Percentiles rank a stretch among this genome's conserved stretches.
Evolutionary conservation across 2,329 filamentous ascomycete genomes (phyloP).

Genomic region (Verticillium nubilum): DNA sequence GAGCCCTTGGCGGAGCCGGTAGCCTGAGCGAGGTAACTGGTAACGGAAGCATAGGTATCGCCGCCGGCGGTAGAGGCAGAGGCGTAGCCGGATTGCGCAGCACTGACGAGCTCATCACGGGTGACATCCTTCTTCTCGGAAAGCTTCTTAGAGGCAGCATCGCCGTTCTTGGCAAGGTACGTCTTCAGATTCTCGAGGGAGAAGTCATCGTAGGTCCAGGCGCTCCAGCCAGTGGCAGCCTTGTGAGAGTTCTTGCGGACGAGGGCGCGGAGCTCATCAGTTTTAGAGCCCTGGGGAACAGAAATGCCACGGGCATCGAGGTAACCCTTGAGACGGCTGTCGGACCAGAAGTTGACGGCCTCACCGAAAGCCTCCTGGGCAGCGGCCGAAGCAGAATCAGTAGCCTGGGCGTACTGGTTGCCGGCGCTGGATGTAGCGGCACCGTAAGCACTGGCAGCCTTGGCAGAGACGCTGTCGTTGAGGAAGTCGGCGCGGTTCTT

Average conservation of each 20-base stretch:
- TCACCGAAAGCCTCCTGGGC: conserved; percentile 62
- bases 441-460: conserved; percentile 57
- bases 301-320: conserved; percentile 73
- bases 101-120: conserved; percentile 67
- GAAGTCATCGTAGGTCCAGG: conserved; percentile 78
- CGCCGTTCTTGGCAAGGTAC: conserved; percentile 47
- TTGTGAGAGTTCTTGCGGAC: conserved; percentile 71
- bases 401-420: conserved; percentile 73
- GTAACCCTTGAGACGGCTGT: conserved; percentile 72
- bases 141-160: conserved; percentile 51
- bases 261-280: conserved; percentile 66
- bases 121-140: conserved; percentile 59
- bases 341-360: conserved; percentile 61
- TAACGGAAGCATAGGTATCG: conserved; percentile 58
- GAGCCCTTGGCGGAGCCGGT: conserved; percentile 60
- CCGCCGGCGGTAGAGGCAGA: conserved; percentile 56
- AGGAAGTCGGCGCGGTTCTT: conserved; percentile 73
- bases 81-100: conserved; percentile 55
- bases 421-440: conserved; percentile 70
- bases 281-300: conserved; percentile 65
- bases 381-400: conserved; percentile 58
- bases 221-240: conserved; percentile 59
- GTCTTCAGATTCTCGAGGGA: conserved; percentile 63
- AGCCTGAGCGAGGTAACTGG: conserved; percentile 61
- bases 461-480: conserved; percentile 56